Evolutionary conservation across 2,329 filamentous ascomycete species (phyloP).

Genomic region (Talaromyces sp.): DNA sequence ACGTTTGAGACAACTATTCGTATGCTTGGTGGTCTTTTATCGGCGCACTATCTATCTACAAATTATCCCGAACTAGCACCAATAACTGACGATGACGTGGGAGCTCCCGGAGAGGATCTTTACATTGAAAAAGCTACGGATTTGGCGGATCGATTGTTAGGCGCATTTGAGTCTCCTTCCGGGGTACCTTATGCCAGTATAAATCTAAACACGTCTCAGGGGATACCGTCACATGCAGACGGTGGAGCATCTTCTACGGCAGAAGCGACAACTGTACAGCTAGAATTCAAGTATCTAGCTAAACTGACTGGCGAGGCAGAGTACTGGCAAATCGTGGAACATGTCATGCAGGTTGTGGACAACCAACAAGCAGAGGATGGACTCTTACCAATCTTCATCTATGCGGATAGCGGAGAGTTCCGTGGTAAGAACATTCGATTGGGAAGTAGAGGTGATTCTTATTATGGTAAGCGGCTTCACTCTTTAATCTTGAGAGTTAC

Average conservation of each 20-base stretch:
- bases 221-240: slow-evolving; percentile 76
- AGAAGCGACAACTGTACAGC: slow-evolving; percentile 84
- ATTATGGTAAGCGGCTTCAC: slow-evolving; percentile 57
- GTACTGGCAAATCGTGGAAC: slow-evolving; percentile 90
- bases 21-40: slow-evolving; percentile 25
- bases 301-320: slow-evolving; percentile 88
- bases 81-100: slow-evolving; percentile 64
- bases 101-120: slow-evolving; percentile 74
- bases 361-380: slow-evolving; percentile 73
- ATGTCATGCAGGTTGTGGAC: slow-evolving; percentile 86
- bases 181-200: slow-evolving; percentile 89
- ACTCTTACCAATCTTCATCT: slow-evolving; percentile 85
- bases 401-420: slow-evolving; percentile 73
- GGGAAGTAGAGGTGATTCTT: slow-evolving; percentile 91
- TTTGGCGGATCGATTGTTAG: slow-evolving; percentile 77
- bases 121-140: slow-evolving; percentile 96
- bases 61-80: slow-evolving; percentile 75
- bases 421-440: slow-evolving; percentile 80
- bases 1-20: slow-evolving; percentile 27
- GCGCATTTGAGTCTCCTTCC: slow-evolving; percentile 80
- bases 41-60: slow-evolving; percentile 73
- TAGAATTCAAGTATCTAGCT: slow-evolving; percentile 95
- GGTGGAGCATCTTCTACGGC: slow-evolving; percentile 87
- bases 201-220: slow-evolving; percentile 71
- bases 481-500: not conserved